Percentiles rank a stretch among this genome's conserved stretches.
Conservation (phyloP, 2,329 filamentous ascomycete genomes). For the Phyllosticta citribraziliensis region DNA sequence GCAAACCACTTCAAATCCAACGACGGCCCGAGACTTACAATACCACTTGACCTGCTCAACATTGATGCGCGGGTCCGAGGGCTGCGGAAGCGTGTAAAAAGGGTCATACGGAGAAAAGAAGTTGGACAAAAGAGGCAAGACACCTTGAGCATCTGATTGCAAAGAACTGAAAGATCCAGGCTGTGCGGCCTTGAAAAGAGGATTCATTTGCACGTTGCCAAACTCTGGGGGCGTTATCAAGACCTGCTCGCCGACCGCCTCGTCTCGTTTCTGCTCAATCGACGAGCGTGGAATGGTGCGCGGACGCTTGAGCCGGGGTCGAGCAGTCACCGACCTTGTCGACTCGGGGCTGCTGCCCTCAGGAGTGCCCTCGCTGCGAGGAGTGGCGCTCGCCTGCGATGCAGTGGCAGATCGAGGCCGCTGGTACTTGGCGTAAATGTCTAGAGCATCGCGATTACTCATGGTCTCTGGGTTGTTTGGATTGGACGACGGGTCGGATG, state of each 20-base stretch:
- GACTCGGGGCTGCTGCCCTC: conserved; percentile 7
- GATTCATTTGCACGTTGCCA: neutral
- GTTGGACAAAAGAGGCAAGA: neutral
- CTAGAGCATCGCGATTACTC: neutral
- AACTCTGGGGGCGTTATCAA: conserved; percentile 1
- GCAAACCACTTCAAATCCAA: neutral
- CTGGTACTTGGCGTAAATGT: conserved; percentile 4
- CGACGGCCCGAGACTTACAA: conserved; percentile 15
- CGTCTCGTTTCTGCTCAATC: neutral
- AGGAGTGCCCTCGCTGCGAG: conserved; percentile 1
- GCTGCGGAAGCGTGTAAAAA: conserved; percentile 26
- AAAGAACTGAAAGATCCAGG: neutral
- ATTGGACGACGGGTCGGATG: neutral
- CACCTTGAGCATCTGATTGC: neutral
- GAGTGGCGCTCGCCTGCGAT: neutral
- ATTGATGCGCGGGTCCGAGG: conserved; percentile 19
- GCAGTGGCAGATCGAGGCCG: neutral
- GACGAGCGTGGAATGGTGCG: neutral
- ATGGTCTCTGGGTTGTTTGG: conserved; percentile 5
- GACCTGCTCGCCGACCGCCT: neutral
- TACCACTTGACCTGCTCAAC: conserved; percentile 26
- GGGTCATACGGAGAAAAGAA: conserved; percentile 18
- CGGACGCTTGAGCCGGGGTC: neutral
- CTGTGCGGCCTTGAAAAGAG: neutral
- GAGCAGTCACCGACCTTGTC: neutral